Percentiles rank a stretch among this genome's conserved stretches.
phyloP scores from a whole-genome alignment of 352 stramenopile species.

The Phytophthora pseudosyringae region DNA sequence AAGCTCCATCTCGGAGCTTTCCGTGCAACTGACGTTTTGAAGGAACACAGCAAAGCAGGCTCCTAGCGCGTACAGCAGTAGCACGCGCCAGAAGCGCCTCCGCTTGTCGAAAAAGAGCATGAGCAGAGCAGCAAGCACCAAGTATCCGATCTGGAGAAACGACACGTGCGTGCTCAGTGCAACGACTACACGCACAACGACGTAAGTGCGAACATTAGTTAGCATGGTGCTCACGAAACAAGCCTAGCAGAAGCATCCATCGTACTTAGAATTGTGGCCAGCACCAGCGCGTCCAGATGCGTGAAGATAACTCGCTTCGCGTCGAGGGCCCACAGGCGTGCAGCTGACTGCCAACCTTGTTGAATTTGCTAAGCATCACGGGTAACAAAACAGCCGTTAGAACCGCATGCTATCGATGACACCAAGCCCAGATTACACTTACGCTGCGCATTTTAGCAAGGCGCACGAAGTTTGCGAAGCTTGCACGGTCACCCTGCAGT shows the following conservation, averaged over 20 bases:
- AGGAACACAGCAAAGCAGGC: conserved; percentile 81
- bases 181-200: conserved; percentile 53
- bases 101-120: conserved; percentile 88
- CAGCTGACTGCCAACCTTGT: conserved; percentile 53
- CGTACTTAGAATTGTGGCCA: conserved; percentile 82
- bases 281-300: conserved; percentile 80
- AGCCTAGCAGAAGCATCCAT: conserved; percentile 7
- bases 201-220: conserved; percentile 1
- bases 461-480: conserved; percentile 43
- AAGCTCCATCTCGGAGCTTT: conserved; percentile 51
- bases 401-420: neutral
- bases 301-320: conserved; percentile 76
- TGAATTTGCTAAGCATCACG: conserved; percentile 49
- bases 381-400: conserved; percentile 7
- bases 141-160: conserved; percentile 85
- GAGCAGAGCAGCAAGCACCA: conserved; percentile 77
- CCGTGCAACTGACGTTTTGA: conserved; percentile 77
- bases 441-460: conserved; percentile 64
- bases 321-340: conserved; percentile 73
- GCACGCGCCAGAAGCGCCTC: conserved; percentile 75
- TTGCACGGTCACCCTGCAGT: conserved; percentile 30
- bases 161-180: conserved; percentile 82
- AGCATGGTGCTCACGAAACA: neutral
- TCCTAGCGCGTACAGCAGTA: conserved; percentile 74
- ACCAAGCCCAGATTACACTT: conserved; percentile 12